These are phyloP conservation scores for Aspergillus floridensis DNA, from an alignment of 2,329 filamentous ascomycete genomes.

Conservation along the genomic window DNA sequence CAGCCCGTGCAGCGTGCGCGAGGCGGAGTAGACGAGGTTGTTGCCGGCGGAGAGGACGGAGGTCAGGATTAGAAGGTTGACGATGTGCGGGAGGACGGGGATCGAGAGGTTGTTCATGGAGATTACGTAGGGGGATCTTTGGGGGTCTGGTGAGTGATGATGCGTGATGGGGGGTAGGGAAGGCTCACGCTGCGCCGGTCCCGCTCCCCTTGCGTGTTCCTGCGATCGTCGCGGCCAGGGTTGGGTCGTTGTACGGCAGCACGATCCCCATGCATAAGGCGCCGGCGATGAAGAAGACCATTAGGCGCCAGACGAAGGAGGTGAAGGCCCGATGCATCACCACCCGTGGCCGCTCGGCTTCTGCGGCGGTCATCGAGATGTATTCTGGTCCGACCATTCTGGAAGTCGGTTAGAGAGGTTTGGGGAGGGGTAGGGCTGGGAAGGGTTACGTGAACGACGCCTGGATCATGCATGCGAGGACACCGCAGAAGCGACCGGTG, in stretches of 20 bases:
- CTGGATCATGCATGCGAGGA: constrained; percentile 69
- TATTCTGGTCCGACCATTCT: constrained; percentile 63
- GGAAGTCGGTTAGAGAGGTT: too few species aligned
- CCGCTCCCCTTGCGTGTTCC: constrained; percentile 37
- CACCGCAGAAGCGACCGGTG: constrained; percentile 52
- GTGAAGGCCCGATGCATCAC: constrained; percentile 70
- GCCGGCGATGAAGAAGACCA: constrained; percentile 69
- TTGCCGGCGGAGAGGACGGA: constrained; percentile 65
- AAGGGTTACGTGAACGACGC: constrained; percentile 55
- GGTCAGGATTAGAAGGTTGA: constrained; percentile 67
- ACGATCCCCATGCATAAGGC: constrained; percentile 67
- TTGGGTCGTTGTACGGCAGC: constrained; percentile 63
- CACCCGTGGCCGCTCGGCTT: constrained; percentile 65
- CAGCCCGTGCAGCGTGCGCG: constrained; percentile 62
- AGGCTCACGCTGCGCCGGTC: constrained; percentile 55
- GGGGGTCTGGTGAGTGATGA: background rate
- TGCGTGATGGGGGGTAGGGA: background rate
- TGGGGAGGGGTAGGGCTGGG: background rate
- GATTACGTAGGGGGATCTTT: constrained; percentile 59
- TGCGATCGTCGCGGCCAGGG: constrained; percentile 56
- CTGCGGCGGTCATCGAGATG: constrained; percentile 60
- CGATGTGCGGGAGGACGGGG: constrained; percentile 60
- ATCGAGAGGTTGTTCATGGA: constrained; percentile 65
- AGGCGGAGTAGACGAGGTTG: constrained; percentile 62
- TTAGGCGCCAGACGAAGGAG: constrained; percentile 72